A percentile compares a stretch with the other conserved stretches of the same genome.
Evolutionary conservation across 345 rosid species (phyloP).

Genomic region (Nephelium lappaceum): DNA sequence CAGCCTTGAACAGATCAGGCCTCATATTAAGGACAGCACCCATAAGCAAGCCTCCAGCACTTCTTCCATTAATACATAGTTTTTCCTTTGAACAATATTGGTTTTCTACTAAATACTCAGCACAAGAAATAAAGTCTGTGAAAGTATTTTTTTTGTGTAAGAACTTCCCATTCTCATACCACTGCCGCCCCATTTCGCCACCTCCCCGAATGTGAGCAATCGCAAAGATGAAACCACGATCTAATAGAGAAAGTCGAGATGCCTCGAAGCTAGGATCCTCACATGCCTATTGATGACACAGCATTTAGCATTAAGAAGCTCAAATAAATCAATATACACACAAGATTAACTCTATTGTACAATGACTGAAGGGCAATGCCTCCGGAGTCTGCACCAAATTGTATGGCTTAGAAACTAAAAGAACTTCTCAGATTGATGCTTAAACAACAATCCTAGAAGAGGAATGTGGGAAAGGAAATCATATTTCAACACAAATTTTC

Average conservation of each 20-base stretch:
- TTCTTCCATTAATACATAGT: constrained; percentile 85
- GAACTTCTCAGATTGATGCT: not conserved
- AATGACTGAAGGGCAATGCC: not conserved
- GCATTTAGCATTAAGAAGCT: constrained; percentile 6
- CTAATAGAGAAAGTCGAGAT: constrained; percentile 78
- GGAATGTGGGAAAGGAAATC: not conserved
- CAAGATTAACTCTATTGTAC: not conserved
- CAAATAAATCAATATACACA: not conserved
- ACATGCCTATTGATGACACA: constrained; percentile 45
- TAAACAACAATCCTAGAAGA: not conserved
- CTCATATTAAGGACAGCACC: constrained; percentile 98
- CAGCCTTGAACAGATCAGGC: constrained; percentile 92
- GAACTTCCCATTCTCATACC: constrained; percentile 94
- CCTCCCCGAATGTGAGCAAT: constrained; percentile 98
- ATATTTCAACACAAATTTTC: not conserved
- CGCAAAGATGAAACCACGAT: constrained; percentile 85
- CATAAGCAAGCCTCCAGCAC: constrained; percentile 93
- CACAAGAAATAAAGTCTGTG: constrained; percentile 82
- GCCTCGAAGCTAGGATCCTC: constrained; percentile 72
- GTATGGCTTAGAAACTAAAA: constrained; percentile 13
- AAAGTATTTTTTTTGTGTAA: constrained; percentile 87
- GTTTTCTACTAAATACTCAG: constrained; percentile 70
- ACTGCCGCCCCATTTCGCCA: constrained; percentile 96
- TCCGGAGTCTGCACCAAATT: not conserved
- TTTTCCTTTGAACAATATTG: constrained; percentile 78